Evolutionary conservation across 2,329 filamentous ascomycete species (phyloP).

Genomic region (Aureobasidium zeae): DNA sequence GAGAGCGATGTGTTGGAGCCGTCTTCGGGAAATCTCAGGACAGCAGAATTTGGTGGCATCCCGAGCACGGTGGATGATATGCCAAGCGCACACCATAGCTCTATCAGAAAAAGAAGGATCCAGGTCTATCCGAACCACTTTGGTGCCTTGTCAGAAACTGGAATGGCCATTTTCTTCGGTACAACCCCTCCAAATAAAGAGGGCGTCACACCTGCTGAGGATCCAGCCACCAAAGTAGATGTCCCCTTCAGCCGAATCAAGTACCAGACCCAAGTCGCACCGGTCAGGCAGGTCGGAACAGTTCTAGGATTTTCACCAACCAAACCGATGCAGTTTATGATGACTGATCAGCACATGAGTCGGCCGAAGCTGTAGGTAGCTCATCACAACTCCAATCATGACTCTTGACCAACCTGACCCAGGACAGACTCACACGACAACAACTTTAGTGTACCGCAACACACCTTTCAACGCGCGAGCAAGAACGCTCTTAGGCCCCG

Average conservation of each 20-base stretch:
- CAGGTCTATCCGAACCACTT: slow-evolving; percentile 39
- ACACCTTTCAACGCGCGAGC: not conserved
- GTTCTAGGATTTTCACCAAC: slow-evolving; percentile 4
- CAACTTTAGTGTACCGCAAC: not conserved
- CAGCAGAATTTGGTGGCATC: slow-evolving; percentile 32
- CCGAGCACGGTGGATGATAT: slow-evolving; percentile 36
- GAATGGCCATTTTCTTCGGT: slow-evolving; percentile 38
- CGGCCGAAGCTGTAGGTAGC: slow-evolving; percentile 4
- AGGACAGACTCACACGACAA: not conserved
- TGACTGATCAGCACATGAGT: not conserved
- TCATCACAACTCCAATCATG: not conserved
- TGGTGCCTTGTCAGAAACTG: slow-evolving; percentile 53
- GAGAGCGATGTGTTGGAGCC: slow-evolving; percentile 20
- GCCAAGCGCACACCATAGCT: no score
- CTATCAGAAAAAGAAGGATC: not conserved
- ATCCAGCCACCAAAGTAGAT: slow-evolving; percentile 38
- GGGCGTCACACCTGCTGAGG: slow-evolving; percentile 17
- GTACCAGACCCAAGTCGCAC: not conserved
- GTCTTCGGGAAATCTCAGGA: slow-evolving; percentile 20
- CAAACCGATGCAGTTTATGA: not conserved
- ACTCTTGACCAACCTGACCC: slow-evolving; percentile 4
- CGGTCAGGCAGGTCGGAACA: not conserved
- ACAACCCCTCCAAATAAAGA: slow-evolving; percentile 21
- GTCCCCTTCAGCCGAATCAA: slow-evolving; percentile 30
- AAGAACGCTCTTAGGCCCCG: not conserved